Evolutionary conservation across 2,329 filamentous ascomycete genomes (phyloP), one percentile per base, ranked within the genome.

Genomic region (Fusarium haematococcum): DNA sequence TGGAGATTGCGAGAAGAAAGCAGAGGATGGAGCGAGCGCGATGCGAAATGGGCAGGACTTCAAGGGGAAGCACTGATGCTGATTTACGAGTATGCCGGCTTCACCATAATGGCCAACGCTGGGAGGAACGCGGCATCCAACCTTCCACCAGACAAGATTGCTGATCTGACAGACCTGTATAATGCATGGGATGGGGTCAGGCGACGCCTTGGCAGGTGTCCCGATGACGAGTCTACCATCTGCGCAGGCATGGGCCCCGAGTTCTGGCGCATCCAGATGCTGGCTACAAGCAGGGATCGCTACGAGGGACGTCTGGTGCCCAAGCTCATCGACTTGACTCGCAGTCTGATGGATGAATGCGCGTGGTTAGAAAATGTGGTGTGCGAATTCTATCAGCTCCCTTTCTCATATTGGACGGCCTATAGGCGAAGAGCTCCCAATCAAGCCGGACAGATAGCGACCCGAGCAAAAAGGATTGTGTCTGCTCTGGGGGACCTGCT

Each of bases 331-430:
- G 67, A 77, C 13, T 48, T 79, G 18, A 23, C 60, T 6, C 18
- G 32, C 11, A 7, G 33, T 10, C 35, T 79, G 8, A 56, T 71
- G 37, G 59, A 65, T 23, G 78, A 80, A 62, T 63, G 72, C 27
- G 50, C 56, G 27, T 63, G 70, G 9, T 62, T 74, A 2, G 77
- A 80, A 54, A 72, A 60, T 50, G 67, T 77, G 59, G 50, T 79
- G 7, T 76, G 71, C 33, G 77, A 80, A 54, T 23, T 79, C 20
- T 78, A 80, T 25, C 59, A 71, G 14, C 50, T 72, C 18, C 67
- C 74, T 4, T 39, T 54, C 11, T 7, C 54, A 5, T 69, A 52
- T 45, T 79, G 74, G 72, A 8, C 37, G 20, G 57, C 63, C 10
- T 79, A 79, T 41, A 11, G 43, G 16, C 43, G 18, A 18, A 39